Base-by-base conservation (phyloP, 306 rosid species). In the Vigna hirtella region DNA sequence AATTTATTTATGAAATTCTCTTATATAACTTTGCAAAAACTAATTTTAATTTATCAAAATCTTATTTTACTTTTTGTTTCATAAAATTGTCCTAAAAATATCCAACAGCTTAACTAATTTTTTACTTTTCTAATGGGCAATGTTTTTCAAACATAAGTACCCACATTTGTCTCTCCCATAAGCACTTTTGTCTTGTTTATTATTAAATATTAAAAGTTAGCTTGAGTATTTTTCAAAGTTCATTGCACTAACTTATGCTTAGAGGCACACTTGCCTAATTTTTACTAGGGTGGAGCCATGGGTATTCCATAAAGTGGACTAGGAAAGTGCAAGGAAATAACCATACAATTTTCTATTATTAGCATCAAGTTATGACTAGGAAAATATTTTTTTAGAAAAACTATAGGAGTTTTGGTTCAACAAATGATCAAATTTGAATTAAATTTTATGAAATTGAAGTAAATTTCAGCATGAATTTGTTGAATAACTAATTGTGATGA, bases 381-480 rank as follows among this genome's bases (percentile, higher is more conserved):
- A 30, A 30, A 30, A 4, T 30, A 4, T 3, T 4, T 30, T 30
- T 30, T 30, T 0, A 4, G 5, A 30, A 30, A 30, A 30, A 30
- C 0, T 30, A 30, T 4, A n/a, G 12, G 28, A 48, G 14, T 48
- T 36, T 72, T 55, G 50, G 70, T 49, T 81, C 52, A 55, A 64
- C 20, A 11, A 59, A 66, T 32, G 36, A 67, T 42, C 62, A 70
- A 70, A 24, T 24, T 68, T 49, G 13, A 40, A 75, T 53, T 51
- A 24, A 81, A 82, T 13, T 24, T 14, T 47, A 24, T 62, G 22
- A 40, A 49, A 43, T 43, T 82, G n/a, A 61, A 13, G 76, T 14
- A 69, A 76, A 69, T 62, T 24, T 18, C 49, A 64, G 82, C 78
- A 24, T 81, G 40, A 68, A 72, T 22, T 72, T 66, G 76, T 83